These are phyloP conservation scores for Solanum okadae DNA, from an alignment of 257 asterid genomes.

Conservation along the genomic window DNA sequence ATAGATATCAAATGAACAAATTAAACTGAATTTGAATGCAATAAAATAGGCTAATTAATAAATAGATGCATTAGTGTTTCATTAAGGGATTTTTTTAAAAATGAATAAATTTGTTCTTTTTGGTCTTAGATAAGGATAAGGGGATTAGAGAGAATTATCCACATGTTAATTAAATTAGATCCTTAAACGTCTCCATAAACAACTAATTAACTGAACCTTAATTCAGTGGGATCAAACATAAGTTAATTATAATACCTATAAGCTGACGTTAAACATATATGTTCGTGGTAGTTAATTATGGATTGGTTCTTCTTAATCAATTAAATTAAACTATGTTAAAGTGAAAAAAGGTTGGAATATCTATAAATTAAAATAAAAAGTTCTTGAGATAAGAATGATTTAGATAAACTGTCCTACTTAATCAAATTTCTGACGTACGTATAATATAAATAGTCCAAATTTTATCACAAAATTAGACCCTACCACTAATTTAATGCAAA, in stretches of 20 bases:
- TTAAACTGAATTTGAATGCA: not conserved
- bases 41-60: not conserved
- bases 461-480: slow-evolving; percentile 9
- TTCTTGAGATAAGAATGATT: not conserved
- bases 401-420: not conserved
- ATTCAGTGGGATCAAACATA: slow-evolving; percentile 7
- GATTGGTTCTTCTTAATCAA: not conserved
- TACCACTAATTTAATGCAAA: slow-evolving; percentile 11
- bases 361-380: not conserved
- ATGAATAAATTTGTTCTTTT: not conserved
- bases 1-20: not conserved
- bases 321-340: not conserved
- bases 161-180: slow-evolving; percentile 13
- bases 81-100: not conserved
- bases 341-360: not conserved
- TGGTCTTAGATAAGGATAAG: not conserved
- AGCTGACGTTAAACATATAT: slow-evolving; percentile 27
- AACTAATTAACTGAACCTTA: slow-evolving; percentile 18
- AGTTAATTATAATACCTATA: slow-evolving; percentile 2
- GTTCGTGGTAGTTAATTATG: not conserved
- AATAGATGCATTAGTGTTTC: not conserved
- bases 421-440: not conserved
- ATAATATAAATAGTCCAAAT: not conserved
- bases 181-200: not conserved
- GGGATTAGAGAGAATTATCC: slow-evolving; percentile 8